Evolutionary conservation across 495 filamentous ascomycete genomes (phyloP).

Genomic region (Barbatosphaeria neglecta): DNA sequence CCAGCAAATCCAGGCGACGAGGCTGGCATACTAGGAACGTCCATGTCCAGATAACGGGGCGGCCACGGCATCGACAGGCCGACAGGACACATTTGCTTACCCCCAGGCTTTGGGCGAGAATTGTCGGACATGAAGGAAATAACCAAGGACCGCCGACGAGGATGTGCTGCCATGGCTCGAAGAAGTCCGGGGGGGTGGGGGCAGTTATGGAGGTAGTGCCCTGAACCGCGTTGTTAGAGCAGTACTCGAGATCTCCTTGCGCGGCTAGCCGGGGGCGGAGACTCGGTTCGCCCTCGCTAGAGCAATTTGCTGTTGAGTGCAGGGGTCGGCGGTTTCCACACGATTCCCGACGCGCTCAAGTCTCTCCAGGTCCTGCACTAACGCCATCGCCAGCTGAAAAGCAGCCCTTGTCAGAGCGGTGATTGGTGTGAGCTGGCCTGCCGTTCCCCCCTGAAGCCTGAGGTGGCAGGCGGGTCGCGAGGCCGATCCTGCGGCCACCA

Average conservation of each 20-base stretch:
- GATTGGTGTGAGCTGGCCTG: neutral
- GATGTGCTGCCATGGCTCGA: neutral
- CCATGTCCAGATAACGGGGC: too few species aligned
- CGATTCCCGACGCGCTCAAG: neutral
- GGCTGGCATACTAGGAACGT: too few species aligned
- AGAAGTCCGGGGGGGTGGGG: too few species aligned
- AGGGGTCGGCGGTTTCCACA: neutral
- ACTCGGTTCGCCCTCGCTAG: neutral
- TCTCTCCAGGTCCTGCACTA: neutral
- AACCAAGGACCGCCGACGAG: neutral
- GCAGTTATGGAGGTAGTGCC: neutral
- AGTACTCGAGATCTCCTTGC: neutral
- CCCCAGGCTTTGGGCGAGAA: neutral
- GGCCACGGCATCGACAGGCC: neutral
- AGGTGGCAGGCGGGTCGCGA: neutral
- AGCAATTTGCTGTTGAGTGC: neutral
- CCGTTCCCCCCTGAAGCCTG: neutral
- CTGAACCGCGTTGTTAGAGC: neutral
- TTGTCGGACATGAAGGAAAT: neutral
- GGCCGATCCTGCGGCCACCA: neutral
- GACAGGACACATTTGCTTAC: too few species aligned
- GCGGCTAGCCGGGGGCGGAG: neutral
- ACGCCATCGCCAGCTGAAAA: neutral
- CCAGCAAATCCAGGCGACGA: too few species aligned
- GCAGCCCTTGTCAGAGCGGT: neutral